phyloP scores from a whole-genome alignment of 495 filamentous ascomycete genomes.

The Clohesyomyces aquaticus region DNA sequence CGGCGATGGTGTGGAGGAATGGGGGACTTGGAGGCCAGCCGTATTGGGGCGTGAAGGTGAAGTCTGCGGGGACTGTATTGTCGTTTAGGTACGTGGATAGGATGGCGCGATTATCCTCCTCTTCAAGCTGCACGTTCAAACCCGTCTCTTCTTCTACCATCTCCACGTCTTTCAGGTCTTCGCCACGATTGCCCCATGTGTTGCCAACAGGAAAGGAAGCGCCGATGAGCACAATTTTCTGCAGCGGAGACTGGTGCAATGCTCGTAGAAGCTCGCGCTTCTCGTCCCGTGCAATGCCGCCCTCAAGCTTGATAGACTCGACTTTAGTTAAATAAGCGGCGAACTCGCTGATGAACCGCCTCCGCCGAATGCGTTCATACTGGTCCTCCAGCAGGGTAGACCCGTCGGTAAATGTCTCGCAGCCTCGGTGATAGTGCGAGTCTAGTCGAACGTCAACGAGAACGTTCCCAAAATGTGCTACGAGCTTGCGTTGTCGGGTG shows the following conservation, averaged over 20 bases:
- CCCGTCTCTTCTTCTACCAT: not conserved
- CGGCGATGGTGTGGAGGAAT: slow-evolving; percentile 43
- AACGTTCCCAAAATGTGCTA: slow-evolving; percentile 36
- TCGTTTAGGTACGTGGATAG: not conserved
- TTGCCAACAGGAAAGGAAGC: slow-evolving; percentile 43
- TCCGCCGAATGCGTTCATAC: slow-evolving; percentile 31
- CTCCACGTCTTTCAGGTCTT: slow-evolving; percentile 29
- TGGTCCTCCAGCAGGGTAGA: not conserved
- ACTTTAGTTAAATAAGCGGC: slow-evolving; percentile 43
- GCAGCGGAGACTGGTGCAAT: slow-evolving; percentile 40
- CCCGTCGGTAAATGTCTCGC: slow-evolving; percentile 40
- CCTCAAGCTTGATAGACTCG: slow-evolving; percentile 46
- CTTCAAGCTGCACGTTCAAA: slow-evolving; percentile 20
- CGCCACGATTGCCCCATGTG: slow-evolving; percentile 41
- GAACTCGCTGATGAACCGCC: slow-evolving; percentile 45
- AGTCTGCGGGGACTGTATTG: slow-evolving; percentile 3
- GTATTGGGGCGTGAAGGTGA: slow-evolving; percentile 37
- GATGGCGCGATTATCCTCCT: slow-evolving; percentile 29
- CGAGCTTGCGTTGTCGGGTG: slow-evolving; percentile 32
- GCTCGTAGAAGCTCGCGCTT: slow-evolving; percentile 46
- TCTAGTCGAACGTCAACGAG: slow-evolving; percentile 45
- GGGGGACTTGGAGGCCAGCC: slow-evolving; percentile 42
- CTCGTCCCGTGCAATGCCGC: slow-evolving; percentile 47
- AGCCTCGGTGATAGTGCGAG: slow-evolving; percentile 28
- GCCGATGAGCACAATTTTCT: slow-evolving; percentile 45